phyloP scores from a whole-genome alignment of 352 stramenopile genomes.

The Globisporangium ultimum region DNA sequence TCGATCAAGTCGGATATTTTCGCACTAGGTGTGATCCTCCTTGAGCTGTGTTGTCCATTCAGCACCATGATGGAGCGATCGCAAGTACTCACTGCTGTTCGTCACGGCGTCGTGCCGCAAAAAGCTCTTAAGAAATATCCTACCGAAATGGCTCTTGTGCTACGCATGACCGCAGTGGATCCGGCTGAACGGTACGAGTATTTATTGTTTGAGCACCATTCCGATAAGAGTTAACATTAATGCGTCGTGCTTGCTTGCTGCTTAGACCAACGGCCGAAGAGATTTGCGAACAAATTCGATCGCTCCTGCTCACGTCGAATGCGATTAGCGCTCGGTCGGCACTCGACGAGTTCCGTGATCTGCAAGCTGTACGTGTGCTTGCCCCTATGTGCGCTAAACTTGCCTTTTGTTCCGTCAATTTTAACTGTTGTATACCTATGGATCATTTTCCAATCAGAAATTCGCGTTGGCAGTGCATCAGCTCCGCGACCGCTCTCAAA shows the following conservation, averaged over 20 bases:
- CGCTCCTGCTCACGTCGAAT: constrained; percentile 36
- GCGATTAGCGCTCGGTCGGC: constrained; percentile 38
- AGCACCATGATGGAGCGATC: constrained; percentile 85
- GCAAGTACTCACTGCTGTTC: constrained; percentile 74
- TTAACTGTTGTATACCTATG: constrained; percentile 2
- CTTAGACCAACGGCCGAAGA: constrained; percentile 45
- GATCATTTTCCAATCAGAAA: constrained; percentile 14
- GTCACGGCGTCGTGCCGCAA: constrained; percentile 76
- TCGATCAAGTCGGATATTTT: constrained; percentile 87
- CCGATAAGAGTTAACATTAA: neutral
- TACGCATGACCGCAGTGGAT: constrained; percentile 76
- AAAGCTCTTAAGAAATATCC: constrained; percentile 57
- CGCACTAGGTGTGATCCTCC: constrained; percentile 74
- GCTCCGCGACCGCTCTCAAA: constrained; percentile 58
- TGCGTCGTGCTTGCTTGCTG: neutral
- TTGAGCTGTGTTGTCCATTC: constrained; percentile 83
- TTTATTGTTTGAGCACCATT: neutral
- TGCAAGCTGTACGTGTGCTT: constrained; percentile 34
- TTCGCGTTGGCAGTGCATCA: constrained; percentile 50
- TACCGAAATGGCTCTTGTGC: constrained; percentile 67
- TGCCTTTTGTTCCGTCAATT: neutral
- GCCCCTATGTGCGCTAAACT: neutral
- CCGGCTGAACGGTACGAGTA: constrained; percentile 42
- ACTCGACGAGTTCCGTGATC: constrained; percentile 59
- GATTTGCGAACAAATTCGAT: constrained; percentile 50